Evolutionary conservation across 2,329 filamentous ascomycete genomes (phyloP).

Genomic region (Alternaria gansuensis): DNA sequence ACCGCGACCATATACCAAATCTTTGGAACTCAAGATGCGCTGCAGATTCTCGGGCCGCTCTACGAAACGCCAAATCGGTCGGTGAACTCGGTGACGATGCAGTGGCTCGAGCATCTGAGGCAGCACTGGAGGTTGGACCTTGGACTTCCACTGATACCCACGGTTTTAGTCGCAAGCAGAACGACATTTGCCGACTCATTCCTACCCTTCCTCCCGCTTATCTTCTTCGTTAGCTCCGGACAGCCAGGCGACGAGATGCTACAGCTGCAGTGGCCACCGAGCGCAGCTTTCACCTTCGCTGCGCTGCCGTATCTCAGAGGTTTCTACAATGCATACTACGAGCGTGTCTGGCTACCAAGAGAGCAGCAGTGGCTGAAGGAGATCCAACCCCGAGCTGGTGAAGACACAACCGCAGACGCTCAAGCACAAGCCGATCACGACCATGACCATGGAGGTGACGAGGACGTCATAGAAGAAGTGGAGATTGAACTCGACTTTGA

Average conservation of each 20-base stretch:
- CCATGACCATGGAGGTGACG: conserved; percentile 51
- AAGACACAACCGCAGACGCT: conserved; percentile 29
- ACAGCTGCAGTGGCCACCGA: conserved; percentile 72
- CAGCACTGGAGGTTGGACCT: conserved; percentile 64
- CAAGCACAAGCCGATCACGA: conserved; percentile 30
- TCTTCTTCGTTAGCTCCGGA: conserved; percentile 66
- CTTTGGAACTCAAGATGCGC: conserved; percentile 70
- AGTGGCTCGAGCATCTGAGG: conserved; percentile 40
- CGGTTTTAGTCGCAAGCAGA: conserved; percentile 72
- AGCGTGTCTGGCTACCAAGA: conserved; percentile 64
- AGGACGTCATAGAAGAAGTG: conserved; percentile 60
- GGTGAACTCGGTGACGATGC: conserved; percentile 44
- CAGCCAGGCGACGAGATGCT: conserved; percentile 55
- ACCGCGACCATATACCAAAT: conserved; percentile 70
- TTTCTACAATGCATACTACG: conserved; percentile 70
- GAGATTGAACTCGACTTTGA: conserved; percentile 54
- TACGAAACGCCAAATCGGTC: conserved; percentile 47
- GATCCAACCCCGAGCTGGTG: conserved; percentile 65
- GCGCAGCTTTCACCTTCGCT: conserved; percentile 71
- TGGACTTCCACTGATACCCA: conserved; percentile 72
- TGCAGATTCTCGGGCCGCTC: conserved; percentile 60
- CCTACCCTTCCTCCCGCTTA: conserved; percentile 69
- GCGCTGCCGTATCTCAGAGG: conserved; percentile 71
- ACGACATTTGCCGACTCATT: conserved; percentile 70
- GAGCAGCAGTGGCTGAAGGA: conserved; percentile 70